Evolutionary conservation across 495 filamentous ascomycete genomes (phyloP).

Genomic region (Penicillium odoratum): DNA sequence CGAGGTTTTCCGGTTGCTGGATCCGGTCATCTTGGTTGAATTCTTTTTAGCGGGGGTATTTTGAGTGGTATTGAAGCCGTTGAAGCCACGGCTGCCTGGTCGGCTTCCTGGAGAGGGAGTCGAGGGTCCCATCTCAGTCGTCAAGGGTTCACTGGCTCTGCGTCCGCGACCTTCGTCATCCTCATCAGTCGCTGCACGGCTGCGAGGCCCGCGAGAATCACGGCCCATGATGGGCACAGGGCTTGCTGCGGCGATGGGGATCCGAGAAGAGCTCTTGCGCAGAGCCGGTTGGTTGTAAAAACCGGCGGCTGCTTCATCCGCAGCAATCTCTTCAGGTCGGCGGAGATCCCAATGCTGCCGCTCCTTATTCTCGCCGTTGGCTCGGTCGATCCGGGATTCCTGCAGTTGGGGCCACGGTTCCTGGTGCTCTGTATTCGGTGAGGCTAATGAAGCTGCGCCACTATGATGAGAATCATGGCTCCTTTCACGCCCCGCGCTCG

Average conservation of each 20-base stretch:
- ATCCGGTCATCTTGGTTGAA: slow-evolving; percentile 45
- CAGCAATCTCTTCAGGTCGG: slow-evolving; percentile 76
- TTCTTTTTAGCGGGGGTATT: slow-evolving; percentile 38
- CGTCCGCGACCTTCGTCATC: slow-evolving; percentile 64
- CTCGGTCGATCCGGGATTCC: slow-evolving; percentile 41
- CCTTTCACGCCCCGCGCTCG: slow-evolving; percentile 51
- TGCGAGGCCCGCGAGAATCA: slow-evolving; percentile 65
- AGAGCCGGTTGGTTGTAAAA: slow-evolving; percentile 45
- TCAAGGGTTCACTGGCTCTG: slow-evolving; percentile 69
- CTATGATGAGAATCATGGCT: slow-evolving; percentile 51
- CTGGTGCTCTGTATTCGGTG: slow-evolving; percentile 32
- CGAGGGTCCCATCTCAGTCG: slow-evolving; percentile 54
- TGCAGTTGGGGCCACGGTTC: slow-evolving; percentile 42
- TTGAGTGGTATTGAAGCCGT: slow-evolving; percentile 28
- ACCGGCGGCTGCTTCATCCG: slow-evolving; percentile 51
- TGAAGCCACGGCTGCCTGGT: slow-evolving; percentile 45
- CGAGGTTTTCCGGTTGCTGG: slow-evolving; percentile 43
- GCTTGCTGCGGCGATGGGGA: slow-evolving; percentile 78
- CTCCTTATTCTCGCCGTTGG: slow-evolving; percentile 29
- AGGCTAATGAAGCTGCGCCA: slow-evolving; percentile 28
- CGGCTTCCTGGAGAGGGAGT: slow-evolving; percentile 43
- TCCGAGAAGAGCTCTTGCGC: slow-evolving; percentile 65
- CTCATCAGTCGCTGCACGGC: slow-evolving; percentile 44
- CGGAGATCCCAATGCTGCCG: slow-evolving; percentile 67
- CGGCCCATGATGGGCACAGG: slow-evolving; percentile 78